These are phyloP conservation scores for Verticillium alfalfae DNA, from an alignment of 2,329 filamentous ascomycete genomes.

Conservation along the genomic window DNA sequence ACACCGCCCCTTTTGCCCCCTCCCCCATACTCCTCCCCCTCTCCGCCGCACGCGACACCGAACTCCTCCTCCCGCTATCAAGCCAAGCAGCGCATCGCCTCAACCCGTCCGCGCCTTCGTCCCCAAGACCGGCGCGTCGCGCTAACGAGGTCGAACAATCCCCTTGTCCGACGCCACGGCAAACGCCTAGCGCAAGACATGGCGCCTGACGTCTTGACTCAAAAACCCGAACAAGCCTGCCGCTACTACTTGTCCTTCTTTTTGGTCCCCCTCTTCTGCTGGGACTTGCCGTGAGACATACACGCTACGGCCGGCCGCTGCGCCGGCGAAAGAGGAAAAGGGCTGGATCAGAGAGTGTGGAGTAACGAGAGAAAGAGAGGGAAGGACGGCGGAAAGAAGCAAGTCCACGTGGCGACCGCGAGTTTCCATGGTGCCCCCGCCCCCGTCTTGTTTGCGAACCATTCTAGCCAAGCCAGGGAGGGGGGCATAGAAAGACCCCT, in stretches of 20 bases:
- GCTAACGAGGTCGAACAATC: background rate
- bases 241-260: background rate
- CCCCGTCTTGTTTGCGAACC: background rate
- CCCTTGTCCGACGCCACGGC: background rate
- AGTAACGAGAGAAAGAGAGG: too few relatives aligned
- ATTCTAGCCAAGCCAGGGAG: background rate
- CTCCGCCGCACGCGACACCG: too few relatives aligned
- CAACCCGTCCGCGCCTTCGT: background rate
- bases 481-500: background rate
- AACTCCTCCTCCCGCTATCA: background rate
- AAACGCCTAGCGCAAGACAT: background rate
- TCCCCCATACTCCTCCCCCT: too few relatives aligned
- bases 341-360: too few relatives aligned
- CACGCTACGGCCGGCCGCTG: too few relatives aligned
- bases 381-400: background rate
- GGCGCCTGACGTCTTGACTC: background rate
- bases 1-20: too few relatives aligned
- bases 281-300: too few relatives aligned
- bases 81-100: background rate
- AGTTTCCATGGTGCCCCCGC: background rate
- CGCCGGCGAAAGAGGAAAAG: too few relatives aligned
- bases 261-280: too few relatives aligned
- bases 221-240: background rate
- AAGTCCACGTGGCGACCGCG: background rate
- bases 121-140: background rate